Evolutionary conservation across 352 stramenopile species (phyloP).

Genomic region (Pythium guiyangense): DNA sequence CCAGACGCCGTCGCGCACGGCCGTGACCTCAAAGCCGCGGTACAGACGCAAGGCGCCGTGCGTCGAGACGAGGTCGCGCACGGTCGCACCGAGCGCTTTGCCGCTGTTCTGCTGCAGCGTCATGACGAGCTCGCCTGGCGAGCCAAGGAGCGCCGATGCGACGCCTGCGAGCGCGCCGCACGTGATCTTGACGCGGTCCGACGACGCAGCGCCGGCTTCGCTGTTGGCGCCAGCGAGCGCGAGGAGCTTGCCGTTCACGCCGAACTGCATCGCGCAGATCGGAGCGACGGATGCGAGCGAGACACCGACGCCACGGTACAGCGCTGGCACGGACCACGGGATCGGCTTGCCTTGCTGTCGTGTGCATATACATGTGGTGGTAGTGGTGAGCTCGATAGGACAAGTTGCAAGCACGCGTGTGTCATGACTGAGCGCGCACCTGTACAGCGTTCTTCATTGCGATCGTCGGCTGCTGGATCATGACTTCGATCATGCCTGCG

Average conservation of each 20-base stretch:
- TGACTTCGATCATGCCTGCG: constrained; percentile 79
- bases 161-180: constrained; percentile 59
- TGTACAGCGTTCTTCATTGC: constrained; percentile 83
- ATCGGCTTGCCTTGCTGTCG: constrained; percentile 62
- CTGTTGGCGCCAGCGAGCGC: constrained; percentile 14
- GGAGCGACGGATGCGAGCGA: constrained; percentile 75
- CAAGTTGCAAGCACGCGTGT: not conserved
- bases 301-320: constrained; percentile 79
- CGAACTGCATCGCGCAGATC: constrained; percentile 78
- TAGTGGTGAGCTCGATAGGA: not conserved
- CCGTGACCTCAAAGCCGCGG: constrained; percentile 53
- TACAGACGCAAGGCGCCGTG: constrained; percentile 51
- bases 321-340: constrained; percentile 44
- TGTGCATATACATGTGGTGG: not conserved
- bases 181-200: constrained; percentile 52
- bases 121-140: constrained; percentile 79
- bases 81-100: constrained; percentile 54
- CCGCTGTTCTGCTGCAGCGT: constrained; percentile 84
- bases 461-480: constrained; percentile 80
- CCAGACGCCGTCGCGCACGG: constrained; percentile 65
- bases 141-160: constrained; percentile 58
- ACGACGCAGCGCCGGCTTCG: constrained; percentile 11
- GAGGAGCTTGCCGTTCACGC: constrained; percentile 65
- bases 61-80: constrained; percentile 44
- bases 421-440: constrained; percentile 10